Evolutionary conservation across 75 land plant genomes (phyloP).

Genomic region (Pinus taeda): DNA sequence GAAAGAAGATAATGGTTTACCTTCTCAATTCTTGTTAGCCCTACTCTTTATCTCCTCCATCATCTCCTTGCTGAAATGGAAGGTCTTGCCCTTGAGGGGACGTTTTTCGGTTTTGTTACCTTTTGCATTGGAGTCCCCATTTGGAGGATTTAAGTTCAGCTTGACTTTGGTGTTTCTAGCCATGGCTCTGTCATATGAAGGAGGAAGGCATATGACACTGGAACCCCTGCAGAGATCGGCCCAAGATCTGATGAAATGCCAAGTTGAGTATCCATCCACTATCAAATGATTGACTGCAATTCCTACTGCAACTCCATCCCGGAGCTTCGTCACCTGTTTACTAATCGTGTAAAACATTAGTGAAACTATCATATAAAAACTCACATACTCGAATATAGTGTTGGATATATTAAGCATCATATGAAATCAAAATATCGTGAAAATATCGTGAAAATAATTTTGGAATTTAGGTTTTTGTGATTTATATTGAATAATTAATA

Average conservation of each 20-base stretch:
- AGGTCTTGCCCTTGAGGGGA: slow-evolving; percentile 33
- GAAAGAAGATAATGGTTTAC: slow-evolving; percentile 51
- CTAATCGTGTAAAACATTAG: no score
- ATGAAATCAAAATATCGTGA: no score
- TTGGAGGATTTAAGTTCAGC: slow-evolving; percentile 32
- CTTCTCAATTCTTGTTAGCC: slow-evolving; percentile 31
- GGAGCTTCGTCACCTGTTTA: slow-evolving; percentile 26
- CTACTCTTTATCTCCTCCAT: slow-evolving; percentile 43
- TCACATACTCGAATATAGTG: no score
- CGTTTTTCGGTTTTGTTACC: neutral
- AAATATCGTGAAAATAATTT: no score
- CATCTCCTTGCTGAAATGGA: slow-evolving; percentile 45
- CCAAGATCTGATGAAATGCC: slow-evolving; percentile 29
- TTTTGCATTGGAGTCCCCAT: slow-evolving; percentile 2
- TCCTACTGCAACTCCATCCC: no score
- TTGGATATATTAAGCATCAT: no score
- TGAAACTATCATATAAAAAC: no score
- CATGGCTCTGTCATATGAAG: slow-evolving; percentile 44
- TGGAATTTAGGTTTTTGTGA: no score
- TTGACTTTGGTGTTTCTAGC: slow-evolving; percentile 7
- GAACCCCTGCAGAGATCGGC: slow-evolving; percentile 41
- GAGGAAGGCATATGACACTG: slow-evolving; percentile 21
- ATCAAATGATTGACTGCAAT: slow-evolving; percentile 44
- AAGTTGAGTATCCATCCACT: slow-evolving; percentile 58
- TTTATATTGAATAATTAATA: no score